phyloP scores from a whole-genome alignment of 2,329 filamentous ascomycete species.

The Lasiodiplodia sp. region DNA sequence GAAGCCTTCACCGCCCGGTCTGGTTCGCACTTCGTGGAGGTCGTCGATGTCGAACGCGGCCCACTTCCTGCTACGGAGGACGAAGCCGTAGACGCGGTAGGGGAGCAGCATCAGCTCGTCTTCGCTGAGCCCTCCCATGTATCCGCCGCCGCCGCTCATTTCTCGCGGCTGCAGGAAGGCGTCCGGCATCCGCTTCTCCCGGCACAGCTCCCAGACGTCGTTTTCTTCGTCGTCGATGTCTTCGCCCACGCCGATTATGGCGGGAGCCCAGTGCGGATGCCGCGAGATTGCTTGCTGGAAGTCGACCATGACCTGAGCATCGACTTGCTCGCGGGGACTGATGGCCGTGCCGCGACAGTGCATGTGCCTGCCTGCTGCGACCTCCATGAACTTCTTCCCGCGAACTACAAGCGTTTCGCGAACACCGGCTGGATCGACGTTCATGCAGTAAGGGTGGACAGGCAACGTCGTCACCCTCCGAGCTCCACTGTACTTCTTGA shows the following conservation, averaged over 20 bases:
- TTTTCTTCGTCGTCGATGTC: not conserved
- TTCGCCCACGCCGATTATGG: not conserved
- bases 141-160: not conserved
- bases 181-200: not conserved
- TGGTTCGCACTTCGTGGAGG: not conserved
- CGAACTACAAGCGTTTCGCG: not conserved
- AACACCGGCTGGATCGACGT: not conserved
- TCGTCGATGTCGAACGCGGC: not conserved
- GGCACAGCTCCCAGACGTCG: not conserved
- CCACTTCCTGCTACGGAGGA: constrained; percentile 31
- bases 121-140: not conserved
- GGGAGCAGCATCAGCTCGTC: constrained; percentile 13
- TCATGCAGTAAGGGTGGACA: constrained; percentile 38
- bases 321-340: not conserved
- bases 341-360: not conserved
- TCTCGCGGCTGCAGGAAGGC: not conserved
- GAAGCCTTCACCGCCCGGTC: not conserved
- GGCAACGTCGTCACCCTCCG: constrained; percentile 36
- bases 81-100: constrained; percentile 19
- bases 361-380: not conserved
- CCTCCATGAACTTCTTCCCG: not conserved
- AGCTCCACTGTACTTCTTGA: constrained; percentile 39
- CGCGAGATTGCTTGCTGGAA: not conserved
- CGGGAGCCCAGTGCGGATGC: not conserved
- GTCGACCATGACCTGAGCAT: not conserved